A percentile compares a stretch with the other conserved stretches of the same genome.
Conservation (phyloP, 805 yeast genomes). For the Tetrapisispora phaffii region DNA sequence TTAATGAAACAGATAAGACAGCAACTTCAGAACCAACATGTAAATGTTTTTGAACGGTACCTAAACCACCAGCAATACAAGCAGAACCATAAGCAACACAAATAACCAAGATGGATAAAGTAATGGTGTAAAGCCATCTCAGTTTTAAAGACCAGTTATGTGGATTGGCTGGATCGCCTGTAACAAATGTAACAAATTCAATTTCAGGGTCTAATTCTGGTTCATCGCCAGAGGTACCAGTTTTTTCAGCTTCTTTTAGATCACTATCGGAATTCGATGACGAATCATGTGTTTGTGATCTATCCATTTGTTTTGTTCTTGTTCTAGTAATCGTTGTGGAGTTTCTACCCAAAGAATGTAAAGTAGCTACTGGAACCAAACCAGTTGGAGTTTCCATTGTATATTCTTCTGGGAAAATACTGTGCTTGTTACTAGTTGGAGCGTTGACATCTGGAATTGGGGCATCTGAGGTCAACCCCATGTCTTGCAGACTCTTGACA, state of each 20-base stretch:
- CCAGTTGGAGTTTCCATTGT: slow-evolving; percentile 84
- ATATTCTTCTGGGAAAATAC: slow-evolving; percentile 86
- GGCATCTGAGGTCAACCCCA: slow-evolving; percentile 48
- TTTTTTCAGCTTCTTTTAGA: slow-evolving; percentile 3
- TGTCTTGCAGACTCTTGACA: slow-evolving; percentile 50
- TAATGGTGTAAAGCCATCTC: slow-evolving; percentile 59
- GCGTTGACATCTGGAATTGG: slow-evolving; percentile 49
- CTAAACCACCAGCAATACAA: slow-evolving; percentile 77
- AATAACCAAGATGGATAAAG: slow-evolving; percentile 64
- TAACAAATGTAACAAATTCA: slow-evolving; percentile 74
- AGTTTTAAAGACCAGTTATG: slow-evolving; percentile 59
- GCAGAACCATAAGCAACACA: slow-evolving; percentile 92
- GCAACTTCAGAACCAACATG: slow-evolving; percentile 72
- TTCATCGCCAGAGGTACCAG: slow-evolving; percentile 14
- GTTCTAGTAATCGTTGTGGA: slow-evolving; percentile 29
- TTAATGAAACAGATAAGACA: slow-evolving; percentile 66
- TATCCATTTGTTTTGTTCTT: slow-evolving; percentile 30
- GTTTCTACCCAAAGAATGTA: slow-evolving; percentile 56
- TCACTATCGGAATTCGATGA: slow-evolving; percentile 5
- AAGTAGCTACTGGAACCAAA: slow-evolving; percentile 68
- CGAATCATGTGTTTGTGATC: slow-evolving; percentile 5
- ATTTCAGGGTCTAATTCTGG: slow-evolving; percentile 50
- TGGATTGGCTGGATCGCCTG: slow-evolving; percentile 83
- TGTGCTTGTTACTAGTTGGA: slow-evolving; percentile 40
- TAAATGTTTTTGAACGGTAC: slow-evolving; percentile 53